Base-by-base conservation (phyloP, 306 rosid species). In the Prunus armeniaca region DNA sequence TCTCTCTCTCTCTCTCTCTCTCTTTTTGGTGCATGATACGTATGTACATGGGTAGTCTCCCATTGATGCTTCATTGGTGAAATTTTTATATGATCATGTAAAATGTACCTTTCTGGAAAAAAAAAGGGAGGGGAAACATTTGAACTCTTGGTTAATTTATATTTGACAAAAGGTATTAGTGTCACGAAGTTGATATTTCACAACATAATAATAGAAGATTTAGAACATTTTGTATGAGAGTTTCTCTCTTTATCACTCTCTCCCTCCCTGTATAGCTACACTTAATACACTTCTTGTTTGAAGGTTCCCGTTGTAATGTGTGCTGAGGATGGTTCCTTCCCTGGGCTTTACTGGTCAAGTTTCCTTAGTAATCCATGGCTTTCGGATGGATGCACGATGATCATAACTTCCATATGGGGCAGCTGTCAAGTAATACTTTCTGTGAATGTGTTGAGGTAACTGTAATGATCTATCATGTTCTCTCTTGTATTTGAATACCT, bases 301-400 rank as follows among this genome's bases (percentile, higher is more conserved):
- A 71, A 93, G 98, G 69, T 93, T 86, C 97, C 93, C 60, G 91
- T 93, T 79, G 92, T 91, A 64, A 82, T 75, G 85, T 84, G 86
- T 75, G 86, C 93, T 64, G 91, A 89, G 63, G 87, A 93, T 69
- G 92, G 87, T 65, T 84, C 76, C 86, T 91, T 93, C 77, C 98
- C 98, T 63, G 96, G 98, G 65, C 92, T 93, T 72, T 93, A 89
- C 80, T 83, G 85, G 74, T 68, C 77, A 30, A 67, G 81, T 73
- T 58, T 91, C 76, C 88, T 72, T 70, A 63, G 67, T 72, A 82
- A 86, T 58, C 96, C 97, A 41, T 93, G 97, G 97, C 91, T 93
- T 79, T 86, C 90, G 69, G 93, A 93, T 86, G 91, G 89, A 61
- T 67, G 81, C 82, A 91, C 96, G 46, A 78, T 93, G 88, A 89